These are phyloP conservation scores for Leptographium wingfieldii DNA, from an alignment of 2,329 filamentous ascomycete species.

Conservation along the genomic window DNA sequence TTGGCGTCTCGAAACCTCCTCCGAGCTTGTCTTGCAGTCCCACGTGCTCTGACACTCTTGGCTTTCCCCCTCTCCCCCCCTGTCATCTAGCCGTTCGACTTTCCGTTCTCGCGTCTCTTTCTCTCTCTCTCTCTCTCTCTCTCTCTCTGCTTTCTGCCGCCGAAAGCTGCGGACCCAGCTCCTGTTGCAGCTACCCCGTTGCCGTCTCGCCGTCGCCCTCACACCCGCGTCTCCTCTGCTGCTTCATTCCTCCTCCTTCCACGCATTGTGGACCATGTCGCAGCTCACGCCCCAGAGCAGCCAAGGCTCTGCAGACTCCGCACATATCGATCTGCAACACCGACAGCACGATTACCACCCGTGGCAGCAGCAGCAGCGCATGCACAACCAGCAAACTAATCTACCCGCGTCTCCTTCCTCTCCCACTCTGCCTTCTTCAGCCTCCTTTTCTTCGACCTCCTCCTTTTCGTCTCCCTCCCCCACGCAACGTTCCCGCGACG, in stretches of 20 bases:
- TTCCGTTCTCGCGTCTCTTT: too few relatives aligned
- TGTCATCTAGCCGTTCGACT: neutral
- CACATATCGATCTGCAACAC: neutral
- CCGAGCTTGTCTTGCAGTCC: conserved; percentile 19
- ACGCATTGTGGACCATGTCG: conserved; percentile 37
- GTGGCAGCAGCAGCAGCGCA: conserved; percentile 1
- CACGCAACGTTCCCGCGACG: neutral
- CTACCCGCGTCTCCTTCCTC: conserved; percentile 11
- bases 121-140: neutral
- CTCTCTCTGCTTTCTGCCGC: neutral
- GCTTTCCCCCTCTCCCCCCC: neutral
- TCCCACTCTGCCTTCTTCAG: conserved; percentile 9
- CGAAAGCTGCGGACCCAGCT: too few relatives aligned
- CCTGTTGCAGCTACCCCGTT: neutral
- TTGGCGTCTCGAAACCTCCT: conserved; percentile 26
- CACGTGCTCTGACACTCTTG: conserved; percentile 21
- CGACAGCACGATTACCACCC: neutral
- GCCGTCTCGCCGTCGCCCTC: neutral
- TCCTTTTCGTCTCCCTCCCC: neutral
- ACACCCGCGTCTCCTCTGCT: neutral
- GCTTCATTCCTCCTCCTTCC: conserved; percentile 3
- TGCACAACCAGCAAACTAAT: conserved; percentile 1
- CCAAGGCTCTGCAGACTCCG: conserved; percentile 18
- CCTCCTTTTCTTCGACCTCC: conserved; percentile 2
- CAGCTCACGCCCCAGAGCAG: conserved; percentile 35